These are phyloP conservation scores for Aspergillus sp. DNA, from an alignment of 2,329 filamentous ascomycete species.

Conservation along the genomic window DNA sequence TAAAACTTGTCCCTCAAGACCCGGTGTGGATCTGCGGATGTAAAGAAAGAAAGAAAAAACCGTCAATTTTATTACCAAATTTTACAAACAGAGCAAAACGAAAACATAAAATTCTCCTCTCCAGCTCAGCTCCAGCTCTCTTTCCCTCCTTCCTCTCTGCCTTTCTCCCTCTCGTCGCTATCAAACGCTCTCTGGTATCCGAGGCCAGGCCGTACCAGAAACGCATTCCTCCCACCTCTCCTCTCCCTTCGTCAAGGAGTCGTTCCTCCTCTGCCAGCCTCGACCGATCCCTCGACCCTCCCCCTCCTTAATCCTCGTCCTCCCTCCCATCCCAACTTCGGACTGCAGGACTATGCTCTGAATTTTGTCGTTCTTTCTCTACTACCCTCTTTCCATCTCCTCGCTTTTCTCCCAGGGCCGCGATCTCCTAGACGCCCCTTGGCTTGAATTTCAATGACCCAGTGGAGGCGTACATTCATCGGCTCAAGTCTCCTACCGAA, in stretches of 20 bases:
- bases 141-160: slow-evolving; percentile 16
- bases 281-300: slow-evolving; percentile 13
- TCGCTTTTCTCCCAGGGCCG: background rate
- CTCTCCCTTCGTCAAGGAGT: slow-evolving; percentile 22
- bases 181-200: slow-evolving; percentile 1
- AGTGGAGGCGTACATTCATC: slow-evolving; percentile 24
- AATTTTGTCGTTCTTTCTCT: background rate
- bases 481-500: slow-evolving; percentile 20
- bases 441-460: slow-evolving; percentile 27
- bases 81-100: slow-evolving; percentile 38
- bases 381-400: background rate
- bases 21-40: slow-evolving; percentile 33
- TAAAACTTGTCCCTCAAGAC: slow-evolving; percentile 9
- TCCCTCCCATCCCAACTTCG: slow-evolving; percentile 6
- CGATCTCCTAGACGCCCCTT: background rate
- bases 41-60: slow-evolving; percentile 22
- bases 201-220: slow-evolving; percentile 2
- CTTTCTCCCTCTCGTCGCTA: background rate
- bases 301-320: slow-evolving; percentile 11
- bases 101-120: slow-evolving; percentile 34
- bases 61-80: slow-evolving; percentile 24
- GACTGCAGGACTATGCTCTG: slow-evolving; percentile 12
- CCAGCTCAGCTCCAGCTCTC: slow-evolving; percentile 19
- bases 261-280: slow-evolving; percentile 17
- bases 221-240: slow-evolving; percentile 17